Evolutionary conservation across 176 grass and related monocot genomes (phyloP).

Genomic region (Cenchrus purpureus): DNA sequence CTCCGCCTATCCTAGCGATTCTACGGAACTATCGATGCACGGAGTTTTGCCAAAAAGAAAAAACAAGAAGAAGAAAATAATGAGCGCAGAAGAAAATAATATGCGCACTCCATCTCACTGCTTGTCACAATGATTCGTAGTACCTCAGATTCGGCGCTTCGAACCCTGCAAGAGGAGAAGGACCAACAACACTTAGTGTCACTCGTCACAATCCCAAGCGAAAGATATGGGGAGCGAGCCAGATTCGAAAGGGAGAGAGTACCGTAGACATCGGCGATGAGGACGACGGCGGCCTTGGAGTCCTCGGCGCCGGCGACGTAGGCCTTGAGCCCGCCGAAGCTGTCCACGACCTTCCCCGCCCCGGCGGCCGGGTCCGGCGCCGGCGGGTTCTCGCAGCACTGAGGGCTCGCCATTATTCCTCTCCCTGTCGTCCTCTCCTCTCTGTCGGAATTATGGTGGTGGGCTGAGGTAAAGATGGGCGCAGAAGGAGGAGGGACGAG

Average conservation of each 20-base stretch:
- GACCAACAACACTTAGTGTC: neutral
- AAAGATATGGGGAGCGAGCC: neutral
- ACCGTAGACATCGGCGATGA: conserved; percentile 80
- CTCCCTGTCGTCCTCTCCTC: neutral
- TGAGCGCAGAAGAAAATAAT: neutral
- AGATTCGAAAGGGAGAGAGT: neutral
- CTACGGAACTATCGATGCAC: neutral
- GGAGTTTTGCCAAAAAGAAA: neutral
- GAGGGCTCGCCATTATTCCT: conserved; percentile 62
- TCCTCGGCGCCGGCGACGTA: conserved; percentile 59
- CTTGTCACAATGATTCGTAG: neutral
- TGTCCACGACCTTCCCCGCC: conserved; percentile 73
- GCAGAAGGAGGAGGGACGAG: neutral
- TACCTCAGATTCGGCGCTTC: conserved; percentile 21
- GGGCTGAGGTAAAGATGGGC: neutral
- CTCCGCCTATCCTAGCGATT: neutral
- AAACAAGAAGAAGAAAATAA: neutral
- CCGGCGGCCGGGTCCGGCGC: conserved; percentile 46
- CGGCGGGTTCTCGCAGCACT: conserved; percentile 81
- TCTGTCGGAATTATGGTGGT: neutral
- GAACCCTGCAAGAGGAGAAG: conserved; percentile 21
- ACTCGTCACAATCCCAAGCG: neutral
- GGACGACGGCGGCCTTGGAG: conserved; percentile 64
- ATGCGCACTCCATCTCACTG: no score
- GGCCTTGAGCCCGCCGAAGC: conserved; percentile 69